Percentiles rank a stretch among this genome's conserved stretches.
Conservation (phyloP, 352 stramenopile genomes). For the Plasmopara muralis region DNA sequence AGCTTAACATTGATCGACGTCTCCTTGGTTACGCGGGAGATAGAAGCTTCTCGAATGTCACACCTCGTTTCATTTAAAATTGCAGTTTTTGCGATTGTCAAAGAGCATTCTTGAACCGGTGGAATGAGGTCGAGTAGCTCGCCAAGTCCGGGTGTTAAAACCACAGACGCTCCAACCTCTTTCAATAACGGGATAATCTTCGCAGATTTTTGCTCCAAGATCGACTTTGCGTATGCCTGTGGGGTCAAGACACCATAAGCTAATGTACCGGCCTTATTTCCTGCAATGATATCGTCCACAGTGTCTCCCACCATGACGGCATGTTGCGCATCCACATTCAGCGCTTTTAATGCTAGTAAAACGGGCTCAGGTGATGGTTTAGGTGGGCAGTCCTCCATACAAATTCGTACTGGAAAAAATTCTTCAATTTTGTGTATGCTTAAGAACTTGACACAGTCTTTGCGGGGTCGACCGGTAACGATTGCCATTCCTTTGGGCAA, state of each 20-base stretch:
- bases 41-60: constrained; percentile 29
- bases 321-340: constrained; percentile 68
- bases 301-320: constrained; percentile 94
- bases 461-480: constrained; percentile 89
- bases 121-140: constrained; percentile 81
- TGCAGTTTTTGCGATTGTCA: neutral
- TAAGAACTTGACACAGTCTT: constrained; percentile 94
- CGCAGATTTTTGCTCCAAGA: constrained; percentile 51
- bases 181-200: constrained; percentile 47
- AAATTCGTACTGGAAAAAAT: constrained; percentile 88
- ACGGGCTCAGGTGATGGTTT: constrained; percentile 93
- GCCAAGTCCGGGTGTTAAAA: constrained; percentile 67
- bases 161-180: constrained; percentile 44
- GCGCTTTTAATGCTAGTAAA: constrained; percentile 65
- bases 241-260: constrained; percentile 85
- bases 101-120: constrained; percentile 2
- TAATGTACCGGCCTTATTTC: constrained; percentile 53
- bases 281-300: constrained; percentile 92
- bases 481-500: constrained; percentile 85
- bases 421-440: constrained; percentile 66
- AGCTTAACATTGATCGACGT: constrained; percentile 90
- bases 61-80: constrained; percentile 1
- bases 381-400: constrained; percentile 93
- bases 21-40: constrained; percentile 89
- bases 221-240: constrained; percentile 70